These are phyloP conservation scores for Fusarium nisikadoi DNA, from an alignment of 2,329 filamentous ascomycete species.

Conservation along the genomic window DNA sequence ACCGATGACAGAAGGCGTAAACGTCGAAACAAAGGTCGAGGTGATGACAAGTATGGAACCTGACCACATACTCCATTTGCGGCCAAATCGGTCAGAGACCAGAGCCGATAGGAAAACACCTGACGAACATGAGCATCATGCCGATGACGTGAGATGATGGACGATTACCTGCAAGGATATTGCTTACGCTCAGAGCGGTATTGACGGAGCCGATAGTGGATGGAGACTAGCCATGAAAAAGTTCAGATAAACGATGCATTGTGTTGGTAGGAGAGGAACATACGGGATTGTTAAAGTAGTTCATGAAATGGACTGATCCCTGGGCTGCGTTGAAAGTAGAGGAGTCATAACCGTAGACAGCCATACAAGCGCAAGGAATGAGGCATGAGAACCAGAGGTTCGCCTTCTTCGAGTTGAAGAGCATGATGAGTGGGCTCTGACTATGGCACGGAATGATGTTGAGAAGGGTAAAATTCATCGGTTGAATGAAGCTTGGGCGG, in stretches of 20 bases:
- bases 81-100: neutral
- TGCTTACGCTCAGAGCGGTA: neutral
- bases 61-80: conserved; percentile 6
- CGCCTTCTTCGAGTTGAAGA: conserved; percentile 5
- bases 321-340: conserved; percentile 8
- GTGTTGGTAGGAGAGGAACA: neutral
- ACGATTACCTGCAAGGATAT: neutral
- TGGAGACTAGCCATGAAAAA: neutral
- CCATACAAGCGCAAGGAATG: conserved; percentile 5
- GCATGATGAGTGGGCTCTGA: neutral
- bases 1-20: conserved; percentile 54
- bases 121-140: neutral
- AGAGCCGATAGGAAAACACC: conserved; percentile 1
- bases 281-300: conserved; percentile 11
- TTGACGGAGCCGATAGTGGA: conserved; percentile 3
- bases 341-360: conserved; percentile 7
- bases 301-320: conserved; percentile 13
- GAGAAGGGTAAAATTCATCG: neutral
- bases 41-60: neutral
- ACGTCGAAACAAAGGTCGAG: conserved; percentile 3
- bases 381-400: conserved; percentile 15
- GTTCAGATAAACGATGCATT: neutral
- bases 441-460: neutral
- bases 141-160: neutral
- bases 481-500: neutral